A percentile compares a stretch with the other conserved stretches of the same genome.
Conservation (phyloP, 345 rosid genomes). For the Clausena lansium region DNA sequence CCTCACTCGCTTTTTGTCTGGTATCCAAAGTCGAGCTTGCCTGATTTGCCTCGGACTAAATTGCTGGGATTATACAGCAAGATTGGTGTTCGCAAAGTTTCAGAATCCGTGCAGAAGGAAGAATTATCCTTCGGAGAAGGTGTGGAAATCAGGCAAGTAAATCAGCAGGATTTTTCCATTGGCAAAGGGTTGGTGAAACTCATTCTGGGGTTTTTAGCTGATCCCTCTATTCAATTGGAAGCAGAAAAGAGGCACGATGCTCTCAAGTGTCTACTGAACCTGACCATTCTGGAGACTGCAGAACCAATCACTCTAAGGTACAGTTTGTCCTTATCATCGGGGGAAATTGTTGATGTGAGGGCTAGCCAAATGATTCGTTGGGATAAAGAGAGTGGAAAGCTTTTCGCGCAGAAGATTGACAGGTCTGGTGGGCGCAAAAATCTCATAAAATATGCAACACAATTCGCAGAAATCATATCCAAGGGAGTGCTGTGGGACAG, state of each 20-base stretch:
- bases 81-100: slow-evolving; percentile 58
- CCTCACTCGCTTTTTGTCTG: slow-evolving; percentile 54
- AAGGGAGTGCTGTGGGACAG: slow-evolving; percentile 53
- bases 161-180: slow-evolving; percentile 17
- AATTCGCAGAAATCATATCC: slow-evolving; percentile 50
- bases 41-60: slow-evolving; percentile 34
- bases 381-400: slow-evolving; percentile 44
- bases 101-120: slow-evolving; percentile 43
- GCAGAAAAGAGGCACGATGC: slow-evolving; percentile 42
- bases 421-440: slow-evolving; percentile 28
- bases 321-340: slow-evolving; percentile 35
- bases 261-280: slow-evolving; percentile 38
- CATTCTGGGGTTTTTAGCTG: slow-evolving; percentile 56
- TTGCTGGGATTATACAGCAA: slow-evolving; percentile 47
- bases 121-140: slow-evolving; percentile 27
- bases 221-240: slow-evolving; percentile 33
- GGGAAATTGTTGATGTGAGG: slow-evolving; percentile 24
- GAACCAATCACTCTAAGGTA: slow-evolving; percentile 37
- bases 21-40: slow-evolving; percentile 57
- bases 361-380: slow-evolving; percentile 46
- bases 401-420: slow-evolving; percentile 46
- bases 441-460: slow-evolving; percentile 46
- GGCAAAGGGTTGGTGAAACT: slow-evolving; percentile 48
- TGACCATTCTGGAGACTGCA: slow-evolving; percentile 35
- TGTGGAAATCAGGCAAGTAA: slow-evolving; percentile 22